Evolutionary conservation across 805 yeast species (phyloP).

Genomic region (Vanderwaltozyma verrucispora): DNA sequence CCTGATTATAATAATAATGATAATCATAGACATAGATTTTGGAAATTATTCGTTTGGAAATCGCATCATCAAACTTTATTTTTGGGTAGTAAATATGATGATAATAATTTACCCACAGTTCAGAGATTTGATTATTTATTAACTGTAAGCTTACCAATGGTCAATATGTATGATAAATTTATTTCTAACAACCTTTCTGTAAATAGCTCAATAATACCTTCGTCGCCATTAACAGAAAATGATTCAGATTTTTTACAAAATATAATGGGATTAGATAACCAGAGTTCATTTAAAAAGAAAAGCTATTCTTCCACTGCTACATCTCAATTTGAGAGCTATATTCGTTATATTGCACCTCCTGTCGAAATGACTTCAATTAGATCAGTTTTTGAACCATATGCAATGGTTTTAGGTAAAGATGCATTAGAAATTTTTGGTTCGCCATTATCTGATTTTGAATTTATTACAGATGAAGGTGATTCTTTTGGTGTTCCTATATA

Average conservation of each 20-base stretch:
- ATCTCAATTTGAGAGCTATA: conserved; percentile 51
- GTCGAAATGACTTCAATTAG: conserved; percentile 53
- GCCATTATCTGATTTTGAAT: conserved; percentile 58
- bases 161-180: conserved; percentile 31
- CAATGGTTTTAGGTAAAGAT: conserved; percentile 66
- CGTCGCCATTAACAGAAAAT: background rate
- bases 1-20: conserved; percentile 44
- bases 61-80: conserved; percentile 65
- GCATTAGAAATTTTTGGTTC: conserved; percentile 60
- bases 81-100: conserved; percentile 36
- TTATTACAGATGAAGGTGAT: conserved; percentile 61
- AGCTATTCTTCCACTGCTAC: conserved; percentile 11
- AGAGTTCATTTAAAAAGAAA: conserved; percentile 4
- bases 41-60: conserved; percentile 65
- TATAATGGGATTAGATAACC: background rate
- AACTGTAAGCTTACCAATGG: conserved; percentile 44
- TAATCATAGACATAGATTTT: conserved; percentile 49
- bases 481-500: conserved; percentile 51
- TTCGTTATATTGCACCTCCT: conserved; percentile 66
- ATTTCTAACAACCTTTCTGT: background rate
- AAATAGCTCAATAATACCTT: background rate
- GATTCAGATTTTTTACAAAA: background rate
- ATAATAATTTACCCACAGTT: conserved; percentile 27
- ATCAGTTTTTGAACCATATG: conserved; percentile 66
- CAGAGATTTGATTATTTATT: conserved; percentile 36